These are phyloP conservation scores for Fusarium sp. DNA, from an alignment of 2,329 filamentous ascomycete genomes.

Conservation along the genomic window DNA sequence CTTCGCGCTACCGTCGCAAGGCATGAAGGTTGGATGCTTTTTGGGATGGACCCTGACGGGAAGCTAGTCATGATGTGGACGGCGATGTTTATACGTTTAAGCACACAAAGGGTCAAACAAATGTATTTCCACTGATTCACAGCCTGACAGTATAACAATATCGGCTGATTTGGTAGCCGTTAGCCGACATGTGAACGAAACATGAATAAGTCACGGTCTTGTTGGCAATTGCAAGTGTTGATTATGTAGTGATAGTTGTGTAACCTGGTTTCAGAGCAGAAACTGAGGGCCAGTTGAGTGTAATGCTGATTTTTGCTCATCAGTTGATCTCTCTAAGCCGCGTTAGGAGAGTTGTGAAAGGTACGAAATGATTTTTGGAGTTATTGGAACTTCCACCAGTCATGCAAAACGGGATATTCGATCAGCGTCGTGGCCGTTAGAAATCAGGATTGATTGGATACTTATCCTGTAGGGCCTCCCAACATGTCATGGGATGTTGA, in stretches of 20 bases:
- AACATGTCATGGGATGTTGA: not conserved
- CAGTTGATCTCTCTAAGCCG: not conserved
- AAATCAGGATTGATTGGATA: not conserved
- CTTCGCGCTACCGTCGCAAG: constrained; percentile 31
- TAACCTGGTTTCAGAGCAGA: not conserved
- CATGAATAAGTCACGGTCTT: not conserved
- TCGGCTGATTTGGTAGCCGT: constrained; percentile 8
- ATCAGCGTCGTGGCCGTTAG: not conserved
- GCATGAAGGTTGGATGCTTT: constrained; percentile 42
- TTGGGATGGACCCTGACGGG: constrained; percentile 39
- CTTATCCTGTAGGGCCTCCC: not conserved
- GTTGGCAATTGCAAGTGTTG: not conserved
- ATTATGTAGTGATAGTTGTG: not conserved
- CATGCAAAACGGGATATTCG: too few relatives aligned
- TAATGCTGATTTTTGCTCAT: not conserved
- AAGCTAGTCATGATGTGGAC: constrained; percentile 16
- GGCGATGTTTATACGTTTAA: constrained; percentile 6
- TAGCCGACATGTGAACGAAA: constrained; percentile 10
- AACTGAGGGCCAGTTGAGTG: not conserved
- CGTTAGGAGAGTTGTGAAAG: not conserved
- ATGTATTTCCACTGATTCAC: constrained; percentile 5
- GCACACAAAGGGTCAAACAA: constrained; percentile 3
- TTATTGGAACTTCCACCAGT: too few relatives aligned
- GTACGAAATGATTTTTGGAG: too few relatives aligned
- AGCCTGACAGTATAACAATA: constrained; percentile 7